A percentile compares a stretch with the other conserved stretches of the same genome.
These are phyloP conservation scores for Hanseniaspora lindneri DNA, from an alignment of 805 yeast species.

Conservation along the genomic window DNA sequence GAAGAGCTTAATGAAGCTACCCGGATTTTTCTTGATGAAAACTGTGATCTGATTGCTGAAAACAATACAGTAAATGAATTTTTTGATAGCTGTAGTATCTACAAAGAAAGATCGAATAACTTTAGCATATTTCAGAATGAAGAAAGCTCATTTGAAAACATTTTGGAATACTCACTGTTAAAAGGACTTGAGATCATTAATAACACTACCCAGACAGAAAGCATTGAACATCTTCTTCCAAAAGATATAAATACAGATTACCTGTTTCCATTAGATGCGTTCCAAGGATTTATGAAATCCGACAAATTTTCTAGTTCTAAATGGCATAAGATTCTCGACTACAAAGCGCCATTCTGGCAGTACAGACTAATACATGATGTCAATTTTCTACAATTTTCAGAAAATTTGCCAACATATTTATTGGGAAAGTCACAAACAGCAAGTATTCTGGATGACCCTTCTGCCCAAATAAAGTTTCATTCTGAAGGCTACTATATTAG, in stretches of 20 bases:
- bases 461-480: constrained; percentile 20
- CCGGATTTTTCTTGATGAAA: not conserved
- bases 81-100: not conserved
- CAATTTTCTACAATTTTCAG: not conserved
- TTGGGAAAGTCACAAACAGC: not conserved
- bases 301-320: not conserved
- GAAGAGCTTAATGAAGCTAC: not conserved
- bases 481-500: constrained; percentile 30
- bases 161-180: not conserved
- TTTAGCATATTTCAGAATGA: not conserved
- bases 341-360: constrained; percentile 5
- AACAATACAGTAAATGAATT: not conserved
- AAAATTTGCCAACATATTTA: not conserved
- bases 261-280: not conserved
- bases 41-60: not conserved
- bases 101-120: not conserved
- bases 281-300: not conserved
- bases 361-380: not conserved
- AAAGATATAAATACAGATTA: not conserved
- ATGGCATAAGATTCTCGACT: not conserved
- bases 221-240: not conserved
- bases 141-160: not conserved
- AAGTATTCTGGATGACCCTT: not conserved
- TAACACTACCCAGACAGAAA: not conserved
- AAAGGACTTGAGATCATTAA: not conserved